Base-by-base conservation (phyloP, 176 grass and related monocot genomes). In the Saccharum officinarum region DNA sequence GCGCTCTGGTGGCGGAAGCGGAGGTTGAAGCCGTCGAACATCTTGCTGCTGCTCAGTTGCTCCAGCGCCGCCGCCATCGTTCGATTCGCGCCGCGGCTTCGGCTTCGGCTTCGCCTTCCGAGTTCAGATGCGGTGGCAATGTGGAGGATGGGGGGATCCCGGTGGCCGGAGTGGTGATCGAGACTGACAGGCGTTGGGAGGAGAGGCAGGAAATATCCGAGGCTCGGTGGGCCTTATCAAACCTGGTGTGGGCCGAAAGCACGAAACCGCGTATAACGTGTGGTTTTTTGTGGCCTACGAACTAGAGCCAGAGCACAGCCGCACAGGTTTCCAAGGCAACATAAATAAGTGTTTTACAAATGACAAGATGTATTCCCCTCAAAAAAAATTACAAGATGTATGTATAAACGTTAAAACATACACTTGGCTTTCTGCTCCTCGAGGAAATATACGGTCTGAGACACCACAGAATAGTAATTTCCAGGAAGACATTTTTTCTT, bases 1-100 rank as follows among this genome's bases (percentile, higher is more conserved):
- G 92, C 10, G 94, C 94, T 99, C 61, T 90, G 91, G 92, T 99
- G 97, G 42, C 83, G 85, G 92, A 89, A 94, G 20, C 94, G 94
- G 44, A 90, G 88, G 84, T 92, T 99, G 84, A 82, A 83, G 7
- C 94, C 97, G 26, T 87, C 97, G 86, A 94, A 95, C 92, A 99
- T 94, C 88, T 99, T 99, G 76, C 26, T 92, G 25, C 88, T 92
- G 88, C 97, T 92, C 62, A 97, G 84, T 76, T 91, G 86, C 90
- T 87, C 88, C 70, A 89, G 90, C 81, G 76, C 84, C 47, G 66
- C 81, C 57, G 76, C 88, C 91, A 79, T 89, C 41, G 26, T 52
- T 67, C 30, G 63, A 69, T 90, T 71, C 9, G n/a, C 23, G 63
- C 23, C 12, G 39, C n/a, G 70, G 0, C 69, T 22, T 77, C 80